These are phyloP conservation scores for Aphanomyces astaci DNA, from an alignment of 352 stramenopile genomes.

Conservation along the genomic window DNA sequence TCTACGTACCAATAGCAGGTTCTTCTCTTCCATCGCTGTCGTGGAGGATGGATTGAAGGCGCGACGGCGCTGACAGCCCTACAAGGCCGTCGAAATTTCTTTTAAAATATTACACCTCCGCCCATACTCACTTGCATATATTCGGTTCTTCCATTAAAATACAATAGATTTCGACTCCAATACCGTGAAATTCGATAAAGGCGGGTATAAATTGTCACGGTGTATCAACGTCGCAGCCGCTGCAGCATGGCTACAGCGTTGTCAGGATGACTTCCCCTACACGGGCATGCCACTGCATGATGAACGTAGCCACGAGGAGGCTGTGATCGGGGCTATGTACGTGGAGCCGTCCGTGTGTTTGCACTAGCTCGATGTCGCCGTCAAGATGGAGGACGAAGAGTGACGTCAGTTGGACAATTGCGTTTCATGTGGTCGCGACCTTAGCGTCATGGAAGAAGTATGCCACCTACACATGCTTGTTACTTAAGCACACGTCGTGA, in stretches of 20 bases:
- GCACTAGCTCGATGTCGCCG: too few relatives aligned
- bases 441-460: too few relatives aligned
- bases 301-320: too few relatives aligned
- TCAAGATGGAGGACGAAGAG: too few relatives aligned
- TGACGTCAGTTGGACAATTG: too few relatives aligned
- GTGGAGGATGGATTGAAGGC: not conserved
- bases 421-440: too few relatives aligned
- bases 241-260: too few relatives aligned
- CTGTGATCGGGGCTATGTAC: too few relatives aligned
- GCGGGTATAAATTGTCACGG: not conserved
- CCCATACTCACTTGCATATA: not conserved
- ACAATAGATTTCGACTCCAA: not conserved
- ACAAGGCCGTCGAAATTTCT: not conserved
- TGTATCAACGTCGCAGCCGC: not conserved
- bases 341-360: too few relatives aligned
- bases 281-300: not conserved
- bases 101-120: not conserved
- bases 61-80: not conserved
- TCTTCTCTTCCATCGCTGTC: constrained; percentile 21
- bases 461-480: not conserved
- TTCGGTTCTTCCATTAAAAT: not conserved
- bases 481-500: too few relatives aligned
- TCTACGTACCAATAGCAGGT: constrained; percentile 18
- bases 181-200: not conserved
- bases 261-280: not conserved